A percentile compares a stretch with the other conserved stretches of the same genome.
phyloP scores from a whole-genome alignment of 768 basidiomycete genomes.

The Tricholoma sp. region DNA sequence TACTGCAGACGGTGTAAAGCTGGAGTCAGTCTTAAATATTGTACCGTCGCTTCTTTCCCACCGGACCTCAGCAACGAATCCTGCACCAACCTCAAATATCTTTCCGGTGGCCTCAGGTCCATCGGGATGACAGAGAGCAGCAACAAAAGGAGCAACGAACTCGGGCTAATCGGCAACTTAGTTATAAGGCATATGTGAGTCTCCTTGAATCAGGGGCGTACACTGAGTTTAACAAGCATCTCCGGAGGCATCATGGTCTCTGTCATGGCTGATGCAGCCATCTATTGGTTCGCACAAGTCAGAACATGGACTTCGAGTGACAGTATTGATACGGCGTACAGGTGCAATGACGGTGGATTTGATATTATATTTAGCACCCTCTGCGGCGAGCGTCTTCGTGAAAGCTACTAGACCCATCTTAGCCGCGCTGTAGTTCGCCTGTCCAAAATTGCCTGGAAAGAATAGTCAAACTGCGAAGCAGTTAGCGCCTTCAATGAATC shows the following conservation, averaged over 20 bases:
- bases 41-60: slow-evolving; percentile 90
- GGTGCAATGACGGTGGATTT: slow-evolving; percentile 86
- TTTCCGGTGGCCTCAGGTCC: slow-evolving; percentile 74
- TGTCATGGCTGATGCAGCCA: slow-evolving; percentile 96
- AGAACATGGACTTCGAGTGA: neutral
- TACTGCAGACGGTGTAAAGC: slow-evolving; percentile 93
- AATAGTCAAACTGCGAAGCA: neutral
- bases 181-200: neutral
- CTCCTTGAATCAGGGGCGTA: slow-evolving; percentile 23
- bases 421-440: slow-evolving; percentile 96
- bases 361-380: slow-evolving; percentile 91
- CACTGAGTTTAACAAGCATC: slow-evolving; percentile 83
- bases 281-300: slow-evolving; percentile 34
- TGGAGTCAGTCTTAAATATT: slow-evolving; percentile 84
- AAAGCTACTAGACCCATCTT: slow-evolving; percentile 95
- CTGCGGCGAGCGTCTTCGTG: slow-evolving; percentile 87
- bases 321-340: slow-evolving; percentile 35
- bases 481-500: neutral
- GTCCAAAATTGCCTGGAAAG: slow-evolving; percentile 82
- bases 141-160: slow-evolving; percentile 90
- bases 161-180: slow-evolving; percentile 53
- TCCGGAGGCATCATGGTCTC: slow-evolving; percentile 94
- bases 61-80: slow-evolving; percentile 85
- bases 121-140: slow-evolving; percentile 80
- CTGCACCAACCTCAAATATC: slow-evolving; percentile 91